Evolutionary conservation across 2,329 filamentous ascomycete genomes (phyloP), one percentile per base, ranked within the genome.

Genomic region (Pseudocercospora vitis): DNA sequence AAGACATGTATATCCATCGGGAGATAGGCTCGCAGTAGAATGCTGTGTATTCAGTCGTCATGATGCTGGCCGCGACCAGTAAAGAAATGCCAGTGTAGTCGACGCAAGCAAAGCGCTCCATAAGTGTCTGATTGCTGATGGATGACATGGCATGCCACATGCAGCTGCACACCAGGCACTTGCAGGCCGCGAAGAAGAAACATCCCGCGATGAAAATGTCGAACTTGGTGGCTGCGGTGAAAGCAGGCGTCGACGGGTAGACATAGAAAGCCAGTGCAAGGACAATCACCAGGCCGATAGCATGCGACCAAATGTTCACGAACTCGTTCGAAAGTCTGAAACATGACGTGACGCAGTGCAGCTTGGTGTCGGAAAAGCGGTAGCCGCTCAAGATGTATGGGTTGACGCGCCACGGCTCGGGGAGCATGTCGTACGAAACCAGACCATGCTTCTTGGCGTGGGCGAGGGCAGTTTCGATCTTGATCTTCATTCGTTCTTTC

Each of bases 71-170:
- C 2, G 94, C 90, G 48, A 99, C 94, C 21, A 99, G 82, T 47
- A 99, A 78, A 1, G 91, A 96, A 63, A 99, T 99, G 51, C 94
- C 94, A 0, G 94, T 97, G 74, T 99, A 99, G 72, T 99, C 94
- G 55, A 99, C 91, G 71, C 94, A 99, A 14, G 94, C 94, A 67
- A 99, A 97, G 57, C 91, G 87, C 70, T 95, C 94, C 74, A 99
- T 87, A 35, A 95, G 82, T 16, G 85, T 83, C 66, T 95, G 86
- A 63, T 95, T 89, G 14, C 92, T 91, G 50, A 97, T 95, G 65
- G 89, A 90, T 76, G 92, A 96, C 91, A 99, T 97, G 21, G 94
- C 96, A 76, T 99, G 94, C 94, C 94, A 99, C 68, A 97, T 85
- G 59, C 87, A 92, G 58, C 88, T 95, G 84, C 94, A 99, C 68